A percentile compares a stretch with the other conserved stretches of the same genome.
These are phyloP conservation scores for Solanum rostratum DNA, from an alignment of 257 asterid genomes.

Conservation along the genomic window DNA sequence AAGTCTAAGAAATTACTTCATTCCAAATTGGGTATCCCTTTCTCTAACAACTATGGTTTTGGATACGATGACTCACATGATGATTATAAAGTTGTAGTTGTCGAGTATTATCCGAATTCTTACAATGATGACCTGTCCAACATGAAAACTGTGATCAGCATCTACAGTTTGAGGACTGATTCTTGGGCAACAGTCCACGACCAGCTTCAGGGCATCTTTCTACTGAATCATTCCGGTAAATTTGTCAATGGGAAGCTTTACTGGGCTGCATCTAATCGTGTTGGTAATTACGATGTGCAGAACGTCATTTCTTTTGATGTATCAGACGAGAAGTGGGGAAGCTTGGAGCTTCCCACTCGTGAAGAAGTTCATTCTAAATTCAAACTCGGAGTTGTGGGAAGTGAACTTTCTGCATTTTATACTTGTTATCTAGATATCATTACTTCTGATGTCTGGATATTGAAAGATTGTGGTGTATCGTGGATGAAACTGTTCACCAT, in stretches of 20 bases:
- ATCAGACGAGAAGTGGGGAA: not conserved
- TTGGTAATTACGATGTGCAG: not conserved
- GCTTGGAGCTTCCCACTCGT: not conserved
- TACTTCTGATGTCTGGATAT: not conserved
- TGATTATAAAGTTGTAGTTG: not conserved
- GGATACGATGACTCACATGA: not conserved
- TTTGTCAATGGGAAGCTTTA: not conserved
- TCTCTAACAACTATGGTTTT: not conserved
- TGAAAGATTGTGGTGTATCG: not conserved
- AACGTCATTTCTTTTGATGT: not conserved
- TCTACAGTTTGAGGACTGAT: not conserved
- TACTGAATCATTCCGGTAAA: not conserved
- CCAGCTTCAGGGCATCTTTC: not conserved
- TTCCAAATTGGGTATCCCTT: not conserved
- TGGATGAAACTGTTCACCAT: not conserved
- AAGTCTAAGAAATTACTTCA: not conserved
- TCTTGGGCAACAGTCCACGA: not conserved
- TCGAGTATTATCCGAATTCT: not conserved
- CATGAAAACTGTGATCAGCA: not conserved
- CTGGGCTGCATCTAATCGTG: not conserved
- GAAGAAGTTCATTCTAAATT: not conserved
- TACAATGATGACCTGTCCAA: not conserved
- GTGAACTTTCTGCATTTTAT: not conserved
- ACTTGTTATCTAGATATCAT: too few species aligned
- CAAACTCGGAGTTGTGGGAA: not conserved